Evolutionary conservation across 345 rosid species (phyloP), one percentile per base, ranked within the genome.

Genomic region (Sapria himalayana): DNA sequence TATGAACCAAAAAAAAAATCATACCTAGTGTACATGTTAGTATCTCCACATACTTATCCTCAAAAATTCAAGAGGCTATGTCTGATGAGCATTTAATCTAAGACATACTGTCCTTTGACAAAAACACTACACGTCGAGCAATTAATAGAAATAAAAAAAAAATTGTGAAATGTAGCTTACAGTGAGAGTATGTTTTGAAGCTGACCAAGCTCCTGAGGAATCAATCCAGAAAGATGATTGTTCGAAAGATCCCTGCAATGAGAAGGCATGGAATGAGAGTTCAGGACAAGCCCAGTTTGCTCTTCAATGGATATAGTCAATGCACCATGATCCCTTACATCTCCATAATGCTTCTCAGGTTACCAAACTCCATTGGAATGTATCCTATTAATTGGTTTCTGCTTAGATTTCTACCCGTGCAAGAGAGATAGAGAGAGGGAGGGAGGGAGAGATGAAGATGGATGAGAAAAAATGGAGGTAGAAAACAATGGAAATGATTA

Each of bases 361-460:
- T 89, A 25, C 92, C 86, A 49, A 89, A 76, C 46, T 89, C 98
- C 4, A 69, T 77, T 15, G 95, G 98, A 57, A 89, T 51, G 42
- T 43, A 45, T 41, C 98, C 95, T 0, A 66, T 53, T 24, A 89
- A 50, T 44, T 64, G 60, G 45, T 82, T 89, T 63, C 72, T 62
- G 65, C 98, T 89, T 41, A 89, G 56, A 48, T 89, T 82, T 72
- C 98, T 89, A 55, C 19, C 48, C n/a, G n/a, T n/a, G 39, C 25
- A 52, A 3, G 38, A 48, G 48, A 23, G 14, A 31, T 0, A 1
- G 3, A 10, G 32, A 3, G 46, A 59, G 25, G 51, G 59, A 2
- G 43, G 13, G 24, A 36, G 33, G 7, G 21, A 29, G 43, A 19
- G 12, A 7, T 42, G 39, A 15, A 18, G 41, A 34, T 46, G 19